A percentile compares a stretch with the other conserved stretches of the same genome.
Conservation (phyloP, 805 yeast species). For the Alloascoidea hylecoeti region DNA sequence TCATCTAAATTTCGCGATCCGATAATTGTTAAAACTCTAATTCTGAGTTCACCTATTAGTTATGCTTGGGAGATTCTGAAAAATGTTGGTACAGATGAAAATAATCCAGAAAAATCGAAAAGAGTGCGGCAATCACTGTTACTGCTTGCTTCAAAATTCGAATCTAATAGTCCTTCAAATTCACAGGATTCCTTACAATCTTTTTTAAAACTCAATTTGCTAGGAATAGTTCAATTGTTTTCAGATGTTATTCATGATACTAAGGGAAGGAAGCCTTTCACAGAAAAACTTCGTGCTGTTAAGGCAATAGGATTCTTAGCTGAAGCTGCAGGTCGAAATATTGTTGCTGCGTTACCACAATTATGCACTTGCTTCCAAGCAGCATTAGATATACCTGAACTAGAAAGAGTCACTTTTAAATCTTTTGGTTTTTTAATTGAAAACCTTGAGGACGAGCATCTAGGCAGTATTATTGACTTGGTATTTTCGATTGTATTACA, state of each 20-base stretch:
- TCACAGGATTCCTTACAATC: constrained; percentile 18
- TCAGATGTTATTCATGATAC: constrained; percentile 68
- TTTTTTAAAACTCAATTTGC: constrained; percentile 41
- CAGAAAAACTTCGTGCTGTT: constrained; percentile 58
- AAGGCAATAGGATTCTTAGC: constrained; percentile 62
- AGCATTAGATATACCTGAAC: constrained; percentile 46
- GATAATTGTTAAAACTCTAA: not conserved
- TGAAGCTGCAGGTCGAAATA: constrained; percentile 32
- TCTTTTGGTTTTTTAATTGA: constrained; percentile 56
- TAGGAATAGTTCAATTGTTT: constrained; percentile 67
- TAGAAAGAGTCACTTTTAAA: constrained; percentile 45
- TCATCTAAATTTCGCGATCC: not conserved
- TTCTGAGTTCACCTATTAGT: not conserved
- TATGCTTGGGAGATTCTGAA: constrained; percentile 2
- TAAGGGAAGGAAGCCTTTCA: constrained; percentile 55
- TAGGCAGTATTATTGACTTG: constrained; percentile 58
- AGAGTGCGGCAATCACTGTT: not conserved
- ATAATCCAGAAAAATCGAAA: not conserved
- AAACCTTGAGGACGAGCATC: constrained; percentile 37
- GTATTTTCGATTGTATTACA: constrained; percentile 63
- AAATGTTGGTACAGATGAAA: not conserved
- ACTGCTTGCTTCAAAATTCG: not conserved
- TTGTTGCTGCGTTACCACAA: constrained; percentile 67
- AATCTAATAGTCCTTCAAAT: not conserved
- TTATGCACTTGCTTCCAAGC: constrained; percentile 77